Conservation (phyloP, 73 alveolate species). For the Paramecium biaurelia region DNA sequence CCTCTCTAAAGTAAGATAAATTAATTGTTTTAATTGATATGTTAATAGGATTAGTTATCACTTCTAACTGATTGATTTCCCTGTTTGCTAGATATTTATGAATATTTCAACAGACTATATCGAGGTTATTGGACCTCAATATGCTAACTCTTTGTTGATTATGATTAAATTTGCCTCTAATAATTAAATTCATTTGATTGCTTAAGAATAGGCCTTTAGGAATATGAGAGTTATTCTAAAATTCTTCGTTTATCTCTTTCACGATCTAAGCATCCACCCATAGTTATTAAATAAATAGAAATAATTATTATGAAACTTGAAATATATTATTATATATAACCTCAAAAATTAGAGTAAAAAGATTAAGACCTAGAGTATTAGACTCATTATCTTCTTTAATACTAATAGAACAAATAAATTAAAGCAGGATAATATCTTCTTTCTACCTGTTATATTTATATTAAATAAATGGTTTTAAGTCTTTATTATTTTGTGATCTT, state of each 20-base stretch:
- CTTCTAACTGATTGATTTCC: neutral
- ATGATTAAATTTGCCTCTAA: neutral
- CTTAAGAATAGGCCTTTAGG: neutral
- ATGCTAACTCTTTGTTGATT: neutral
- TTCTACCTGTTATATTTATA: too few relatives aligned
- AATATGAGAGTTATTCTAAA: neutral
- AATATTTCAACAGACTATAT: neutral
- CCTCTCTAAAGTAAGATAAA: neutral
- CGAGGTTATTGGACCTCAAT: neutral
- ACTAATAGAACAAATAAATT: too few relatives aligned
- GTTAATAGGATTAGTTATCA: neutral
- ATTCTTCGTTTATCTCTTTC: constrained; percentile 23
- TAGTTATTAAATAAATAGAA: neutral
- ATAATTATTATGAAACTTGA: neutral
- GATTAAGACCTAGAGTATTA: neutral
- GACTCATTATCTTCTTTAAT: too few relatives aligned
- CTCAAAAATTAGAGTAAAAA: neutral
- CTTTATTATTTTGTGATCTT: too few relatives aligned
- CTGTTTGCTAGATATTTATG: neutral
- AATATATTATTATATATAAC: neutral
- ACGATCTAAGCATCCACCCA: constrained; percentile 15
- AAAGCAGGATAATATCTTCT: too few relatives aligned
- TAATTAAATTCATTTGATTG: neutral
- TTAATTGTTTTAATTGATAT: constrained; percentile 14
- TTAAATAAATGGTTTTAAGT: too few relatives aligned